A percentile compares a stretch with the other conserved stretches of the same genome.
Conservation (phyloP, 257 asterid genomes). For the Solanum virginianum region DNA sequence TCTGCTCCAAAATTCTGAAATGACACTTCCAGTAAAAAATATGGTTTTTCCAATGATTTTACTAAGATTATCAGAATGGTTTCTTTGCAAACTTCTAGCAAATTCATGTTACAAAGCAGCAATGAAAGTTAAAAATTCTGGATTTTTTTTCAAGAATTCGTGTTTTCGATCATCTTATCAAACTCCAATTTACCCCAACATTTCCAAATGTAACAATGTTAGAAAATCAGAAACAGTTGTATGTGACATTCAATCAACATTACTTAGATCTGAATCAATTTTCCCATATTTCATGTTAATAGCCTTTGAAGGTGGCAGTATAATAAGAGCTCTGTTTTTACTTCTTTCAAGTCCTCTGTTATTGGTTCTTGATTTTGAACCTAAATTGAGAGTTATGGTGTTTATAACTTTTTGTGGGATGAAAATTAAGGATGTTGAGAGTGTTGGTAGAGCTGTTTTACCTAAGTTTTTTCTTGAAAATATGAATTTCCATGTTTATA, state of each 20-base stretch:
- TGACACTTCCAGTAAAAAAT: constrained; percentile 20
- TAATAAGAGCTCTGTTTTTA: constrained; percentile 51
- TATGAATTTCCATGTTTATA: constrained; percentile 31
- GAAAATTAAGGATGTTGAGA: constrained; percentile 32
- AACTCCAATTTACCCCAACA: constrained; percentile 18
- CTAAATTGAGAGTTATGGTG: constrained; percentile 48
- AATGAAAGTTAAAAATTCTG: constrained; percentile 38
- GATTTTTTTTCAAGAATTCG: constrained; percentile 23
- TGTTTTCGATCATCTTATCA: constrained; percentile 12
- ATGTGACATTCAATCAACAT: constrained; percentile 45
- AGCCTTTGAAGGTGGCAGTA: constrained; percentile 86
- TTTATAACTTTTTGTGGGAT: constrained; percentile 82
- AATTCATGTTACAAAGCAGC: constrained; percentile 58
- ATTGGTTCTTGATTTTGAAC: constrained; percentile 22
- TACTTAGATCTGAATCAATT: constrained; percentile 44
- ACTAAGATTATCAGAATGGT: constrained; percentile 37
- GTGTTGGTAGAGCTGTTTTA: constrained; percentile 58
- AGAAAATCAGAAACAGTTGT: constrained; percentile 37
- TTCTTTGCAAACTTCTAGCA: constrained; percentile 50
- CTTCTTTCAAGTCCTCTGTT: constrained; percentile 50
- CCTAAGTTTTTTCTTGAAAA: constrained; percentile 80
- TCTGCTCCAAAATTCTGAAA: neutral
- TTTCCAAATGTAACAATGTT: constrained; percentile 21
- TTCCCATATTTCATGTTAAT: constrained; percentile 93
- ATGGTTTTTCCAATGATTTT: constrained; percentile 60